phyloP scores from a whole-genome alignment of 306 rosid species.

The Begonia peltatifolia region DNA sequence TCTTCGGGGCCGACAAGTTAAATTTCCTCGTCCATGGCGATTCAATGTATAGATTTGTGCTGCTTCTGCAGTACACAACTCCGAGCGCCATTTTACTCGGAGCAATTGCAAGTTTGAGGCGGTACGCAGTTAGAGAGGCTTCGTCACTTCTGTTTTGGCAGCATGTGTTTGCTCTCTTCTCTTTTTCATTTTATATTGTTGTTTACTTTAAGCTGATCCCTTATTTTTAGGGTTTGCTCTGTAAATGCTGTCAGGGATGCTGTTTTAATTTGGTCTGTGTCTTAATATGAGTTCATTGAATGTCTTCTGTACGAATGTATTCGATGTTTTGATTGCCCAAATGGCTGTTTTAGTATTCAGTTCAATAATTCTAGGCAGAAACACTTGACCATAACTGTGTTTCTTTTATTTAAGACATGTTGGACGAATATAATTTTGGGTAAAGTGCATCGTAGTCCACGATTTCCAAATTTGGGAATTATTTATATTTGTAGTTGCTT shows the following conservation, averaged over 20 bases:
- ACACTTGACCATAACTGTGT: too few species aligned
- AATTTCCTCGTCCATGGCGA: slow-evolving; percentile 36
- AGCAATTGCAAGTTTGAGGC: slow-evolving; percentile 78
- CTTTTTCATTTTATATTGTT: slow-evolving; percentile 46
- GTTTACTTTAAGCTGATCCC: slow-evolving; percentile 32
- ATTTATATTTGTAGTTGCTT: too few species aligned
- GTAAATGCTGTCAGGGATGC: background rate
- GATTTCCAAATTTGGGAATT: too few species aligned
- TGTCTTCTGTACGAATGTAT: too few species aligned
- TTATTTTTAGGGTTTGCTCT: background rate
- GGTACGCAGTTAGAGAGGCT: slow-evolving; percentile 76
- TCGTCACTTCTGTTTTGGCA: slow-evolving; percentile 87
- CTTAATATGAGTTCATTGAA: too few species aligned
- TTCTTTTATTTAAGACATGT: too few species aligned
- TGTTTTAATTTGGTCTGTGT: too few species aligned
- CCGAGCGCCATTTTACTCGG: slow-evolving; percentile 90
- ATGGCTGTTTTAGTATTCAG: too few species aligned
- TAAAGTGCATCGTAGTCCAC: too few species aligned
- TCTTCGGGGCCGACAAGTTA: slow-evolving; percentile 32
- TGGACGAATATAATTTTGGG: too few species aligned
- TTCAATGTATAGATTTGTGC: slow-evolving; percentile 52
- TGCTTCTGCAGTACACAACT: slow-evolving; percentile 66
- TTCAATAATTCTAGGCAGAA: too few species aligned
- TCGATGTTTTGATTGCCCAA: too few species aligned
- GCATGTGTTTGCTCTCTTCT: slow-evolving; percentile 60